phyloP scores from a whole-genome alignment of 2,329 filamentous ascomycete species.

The Penicillium digitatum region DNA sequence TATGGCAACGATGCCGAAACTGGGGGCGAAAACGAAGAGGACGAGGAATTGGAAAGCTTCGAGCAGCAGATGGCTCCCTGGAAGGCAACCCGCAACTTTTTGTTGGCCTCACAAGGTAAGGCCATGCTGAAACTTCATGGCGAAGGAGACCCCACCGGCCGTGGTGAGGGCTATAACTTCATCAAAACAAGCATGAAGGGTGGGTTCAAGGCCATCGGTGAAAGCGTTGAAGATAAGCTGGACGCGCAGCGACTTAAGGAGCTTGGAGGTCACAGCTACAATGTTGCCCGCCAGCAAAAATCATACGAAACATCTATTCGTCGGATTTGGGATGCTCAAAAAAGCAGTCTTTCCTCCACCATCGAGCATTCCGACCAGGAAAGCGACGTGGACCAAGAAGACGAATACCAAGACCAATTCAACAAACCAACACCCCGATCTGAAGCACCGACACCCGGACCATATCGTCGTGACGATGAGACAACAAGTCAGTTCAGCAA shows the following conservation, averaged over 20 bases:
- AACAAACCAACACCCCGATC: slow-evolving; percentile 61
- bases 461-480: slow-evolving; percentile 62
- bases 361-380: slow-evolving; percentile 73
- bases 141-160: slow-evolving; percentile 88
- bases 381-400: slow-evolving; percentile 55
- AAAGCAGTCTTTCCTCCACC: slow-evolving; percentile 67
- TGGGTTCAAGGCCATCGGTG: slow-evolving; percentile 84
- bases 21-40: slow-evolving; percentile 59
- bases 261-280: slow-evolving; percentile 87
- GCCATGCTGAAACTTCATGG: slow-evolving; percentile 95
- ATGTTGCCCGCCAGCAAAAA: slow-evolving; percentile 88
- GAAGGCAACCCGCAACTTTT: slow-evolving; percentile 94
- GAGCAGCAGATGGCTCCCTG: slow-evolving; percentile 90
- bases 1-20: slow-evolving; percentile 69
- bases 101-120: slow-evolving; percentile 88
- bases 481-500: slow-evolving; percentile 74
- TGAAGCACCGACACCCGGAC: slow-evolving; percentile 59
- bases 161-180: slow-evolving; percentile 92
- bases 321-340: slow-evolving; percentile 89
- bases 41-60: slow-evolving; percentile 68
- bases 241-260: slow-evolving; percentile 69
- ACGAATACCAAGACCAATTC: slow-evolving; percentile 44
- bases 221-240: slow-evolving; percentile 81
- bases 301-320: slow-evolving; percentile 89
- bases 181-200: slow-evolving; percentile 99